phyloP scores from a whole-genome alignment of 1,284 basidiomycete genomes.

The Tylopilus sp. region DNA sequence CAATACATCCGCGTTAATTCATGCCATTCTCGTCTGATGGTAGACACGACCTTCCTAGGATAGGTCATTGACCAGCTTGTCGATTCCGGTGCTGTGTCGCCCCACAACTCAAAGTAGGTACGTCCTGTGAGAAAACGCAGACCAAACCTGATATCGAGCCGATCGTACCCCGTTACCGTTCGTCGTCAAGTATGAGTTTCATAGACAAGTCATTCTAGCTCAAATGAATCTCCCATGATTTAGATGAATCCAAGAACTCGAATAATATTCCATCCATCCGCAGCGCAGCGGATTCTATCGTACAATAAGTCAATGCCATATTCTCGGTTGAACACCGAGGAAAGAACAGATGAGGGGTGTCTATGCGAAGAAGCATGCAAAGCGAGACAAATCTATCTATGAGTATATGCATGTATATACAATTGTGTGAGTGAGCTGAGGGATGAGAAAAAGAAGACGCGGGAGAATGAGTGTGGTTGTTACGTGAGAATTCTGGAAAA shows the following conservation, averaged over 20 bases:
- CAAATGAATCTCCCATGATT: neutral
- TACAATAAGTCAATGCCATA: constrained; percentile 39
- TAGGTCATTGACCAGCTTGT: constrained; percentile 1
- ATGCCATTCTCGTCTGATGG: constrained; percentile 12
- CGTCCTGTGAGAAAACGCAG: neutral
- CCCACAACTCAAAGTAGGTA: neutral
- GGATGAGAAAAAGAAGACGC: constrained; percentile 8
- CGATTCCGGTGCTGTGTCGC: neutral
- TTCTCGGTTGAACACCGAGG: constrained; percentile 17
- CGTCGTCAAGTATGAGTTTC: constrained; percentile 15
- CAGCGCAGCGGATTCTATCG: constrained; percentile 26
- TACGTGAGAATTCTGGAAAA: constrained; percentile 12
- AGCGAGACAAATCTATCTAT: constrained; percentile 33
- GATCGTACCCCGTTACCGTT: constrained; percentile 18
- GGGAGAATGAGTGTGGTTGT: constrained; percentile 31
- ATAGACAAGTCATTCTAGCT: constrained; percentile 5
- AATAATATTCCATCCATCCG: constrained; percentile 38
- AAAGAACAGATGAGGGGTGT: constrained; percentile 13
- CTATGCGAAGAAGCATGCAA: constrained; percentile 33
- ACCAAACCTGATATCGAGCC: neutral
- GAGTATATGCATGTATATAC: constrained; percentile 42
- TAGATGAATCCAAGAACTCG: constrained; percentile 24
- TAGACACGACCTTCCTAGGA: constrained; percentile 13
- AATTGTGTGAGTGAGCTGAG: constrained; percentile 34
- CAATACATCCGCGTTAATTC: neutral